Evolutionary conservation across 306 rosid species (phyloP), one percentile per base, ranked within the genome.

Genomic region (Parietaria judaica): DNA sequence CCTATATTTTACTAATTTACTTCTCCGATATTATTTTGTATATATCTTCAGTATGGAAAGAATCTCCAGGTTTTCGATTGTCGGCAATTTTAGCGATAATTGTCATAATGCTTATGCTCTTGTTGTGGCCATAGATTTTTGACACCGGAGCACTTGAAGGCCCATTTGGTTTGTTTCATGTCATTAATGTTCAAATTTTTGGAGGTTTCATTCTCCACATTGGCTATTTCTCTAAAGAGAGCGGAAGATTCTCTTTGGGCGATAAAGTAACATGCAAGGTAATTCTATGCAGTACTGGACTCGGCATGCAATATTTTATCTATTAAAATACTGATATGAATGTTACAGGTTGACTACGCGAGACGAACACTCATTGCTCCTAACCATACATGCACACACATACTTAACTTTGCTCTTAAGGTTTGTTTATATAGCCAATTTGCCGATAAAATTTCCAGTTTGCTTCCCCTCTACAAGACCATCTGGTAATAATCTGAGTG

Each of bases 371-470:
- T 92, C 14, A 80, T 84, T 70, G 97, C 99, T 39, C 99, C 99
- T 37, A 92, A 92, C 71, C 99, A 92, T 80, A 92, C 99, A 57
- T 92, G 99, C 76, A 92, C 99, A 1, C 99, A 92, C 69, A 88
- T 92, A 79, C 82, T 92, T 81, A 92, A 92, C 71, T 92, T 92
- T 72, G 99, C 99, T 68, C 95, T 92, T n/a, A 79, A 78, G 88
- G 99, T 92, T 84, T 66, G 82, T 54, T 58, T 37, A 54, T 65
- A 55, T 60, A 16, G 51, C 9, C 50, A 48, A 39, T 41, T 31
- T 13, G 7, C 38, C 6, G 9, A 49, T 49, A n/a, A 49, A 49
- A n/a, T 49, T 49, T n/a, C 15, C 15, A n/a, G 45, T 41, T 41
- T 5, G 9, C 45, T 41, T 5, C 9, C 45, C 45, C 45, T 41